A percentile compares a stretch with the other conserved stretches of the same genome.
Evolutionary conservation across 2,329 filamentous ascomycete genomes (phyloP).

Genomic region (Talaromyces sp.): DNA sequence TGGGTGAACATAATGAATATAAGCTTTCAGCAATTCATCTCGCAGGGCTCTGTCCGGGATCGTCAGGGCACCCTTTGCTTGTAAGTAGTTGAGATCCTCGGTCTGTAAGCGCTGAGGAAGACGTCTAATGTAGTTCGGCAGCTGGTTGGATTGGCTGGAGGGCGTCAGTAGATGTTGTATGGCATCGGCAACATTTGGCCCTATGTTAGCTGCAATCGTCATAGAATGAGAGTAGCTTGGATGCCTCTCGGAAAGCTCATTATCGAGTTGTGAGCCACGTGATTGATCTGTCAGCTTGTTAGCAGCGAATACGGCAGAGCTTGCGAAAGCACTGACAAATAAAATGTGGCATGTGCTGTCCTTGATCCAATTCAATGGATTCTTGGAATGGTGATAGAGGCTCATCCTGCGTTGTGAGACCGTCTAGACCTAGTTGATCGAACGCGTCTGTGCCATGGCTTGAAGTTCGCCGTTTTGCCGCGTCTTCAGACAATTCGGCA

Average conservation of each 20-base stretch:
- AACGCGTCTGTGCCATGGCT: conserved; percentile 30
- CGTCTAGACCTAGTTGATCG: conserved; percentile 6
- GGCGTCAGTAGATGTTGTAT: conserved; percentile 38
- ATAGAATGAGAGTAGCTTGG: conserved; percentile 36
- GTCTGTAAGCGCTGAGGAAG: conserved; percentile 70
- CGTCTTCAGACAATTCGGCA: conserved; percentile 35
- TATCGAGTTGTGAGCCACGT: conserved; percentile 44
- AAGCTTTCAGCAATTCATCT: conserved; percentile 75
- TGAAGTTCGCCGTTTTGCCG: conserved; percentile 28
- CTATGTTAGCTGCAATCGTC: conserved; percentile 29
- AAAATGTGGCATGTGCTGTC: conserved; percentile 61
- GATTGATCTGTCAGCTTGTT: conserved; percentile 43
- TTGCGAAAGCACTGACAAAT: conserved; percentile 51
- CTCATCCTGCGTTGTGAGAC: conserved; percentile 10
- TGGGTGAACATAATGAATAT: conserved; percentile 85
- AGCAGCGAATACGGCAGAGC: background rate
- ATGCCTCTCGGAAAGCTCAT: conserved; percentile 4
- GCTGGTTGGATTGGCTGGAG: conserved; percentile 38
- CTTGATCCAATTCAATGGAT: conserved; percentile 46
- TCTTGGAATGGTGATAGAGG: conserved; percentile 45
- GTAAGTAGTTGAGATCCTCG: conserved; percentile 79
- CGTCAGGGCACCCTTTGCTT: conserved; percentile 76
- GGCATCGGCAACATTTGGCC: conserved; percentile 31
- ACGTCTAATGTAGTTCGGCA: conserved; percentile 71
- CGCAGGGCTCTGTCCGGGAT: conserved; percentile 68